A percentile compares a stretch with the other conserved stretches of the same genome.
These are phyloP conservation scores for Rhodosporidiobolus odoratus DNA, from an alignment of 768 basidiomycete species.

Conservation along the genomic window DNA sequence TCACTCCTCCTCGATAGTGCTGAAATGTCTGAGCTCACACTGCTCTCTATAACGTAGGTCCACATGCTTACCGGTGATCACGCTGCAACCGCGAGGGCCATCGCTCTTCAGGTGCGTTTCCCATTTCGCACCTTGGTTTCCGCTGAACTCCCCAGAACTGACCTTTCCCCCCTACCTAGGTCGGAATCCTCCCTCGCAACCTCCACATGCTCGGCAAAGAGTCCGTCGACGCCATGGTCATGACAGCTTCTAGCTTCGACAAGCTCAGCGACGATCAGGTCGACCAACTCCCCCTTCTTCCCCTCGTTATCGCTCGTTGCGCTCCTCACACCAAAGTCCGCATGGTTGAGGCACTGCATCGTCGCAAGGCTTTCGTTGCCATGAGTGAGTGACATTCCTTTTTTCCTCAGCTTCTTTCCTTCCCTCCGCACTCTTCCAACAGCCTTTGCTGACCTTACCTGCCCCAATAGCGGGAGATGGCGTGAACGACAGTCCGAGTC, in stretches of 20 bases:
- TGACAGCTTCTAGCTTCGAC: slow-evolving; percentile 50
- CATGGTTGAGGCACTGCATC: slow-evolving; percentile 60
- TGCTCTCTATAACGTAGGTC: slow-evolving; percentile 38
- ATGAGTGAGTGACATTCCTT: slow-evolving; percentile 45
- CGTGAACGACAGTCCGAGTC: slow-evolving; percentile 59
- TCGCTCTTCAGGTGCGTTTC: slow-evolving; percentile 55
- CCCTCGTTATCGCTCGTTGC: slow-evolving; percentile 59
- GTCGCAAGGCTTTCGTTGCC: slow-evolving; percentile 55
- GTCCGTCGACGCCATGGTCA: slow-evolving; percentile 29
- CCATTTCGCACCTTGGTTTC: neutral
- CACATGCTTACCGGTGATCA: slow-evolving; percentile 58
- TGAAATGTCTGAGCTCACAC: neutral
- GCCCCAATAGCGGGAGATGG: slow-evolving; percentile 45
- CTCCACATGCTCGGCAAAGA: slow-evolving; percentile 28
- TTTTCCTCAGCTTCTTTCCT: neutral
- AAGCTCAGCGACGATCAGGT: slow-evolving; percentile 56
- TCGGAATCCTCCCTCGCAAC: slow-evolving; percentile 37
- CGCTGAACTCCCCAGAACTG: neutral
- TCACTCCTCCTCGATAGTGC: slow-evolving; percentile 47
- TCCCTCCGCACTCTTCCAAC: neutral
- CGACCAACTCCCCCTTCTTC: slow-evolving; percentile 52
- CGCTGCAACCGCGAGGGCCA: slow-evolving; percentile 59
- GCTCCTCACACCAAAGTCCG: slow-evolving; percentile 56
- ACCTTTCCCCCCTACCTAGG: neutral
- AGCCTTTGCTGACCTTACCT: neutral